Evolutionary conservation across 2,329 filamentous ascomycete species (phyloP), one percentile per base, ranked within the genome.

Genomic region (Penicillium sp.): DNA sequence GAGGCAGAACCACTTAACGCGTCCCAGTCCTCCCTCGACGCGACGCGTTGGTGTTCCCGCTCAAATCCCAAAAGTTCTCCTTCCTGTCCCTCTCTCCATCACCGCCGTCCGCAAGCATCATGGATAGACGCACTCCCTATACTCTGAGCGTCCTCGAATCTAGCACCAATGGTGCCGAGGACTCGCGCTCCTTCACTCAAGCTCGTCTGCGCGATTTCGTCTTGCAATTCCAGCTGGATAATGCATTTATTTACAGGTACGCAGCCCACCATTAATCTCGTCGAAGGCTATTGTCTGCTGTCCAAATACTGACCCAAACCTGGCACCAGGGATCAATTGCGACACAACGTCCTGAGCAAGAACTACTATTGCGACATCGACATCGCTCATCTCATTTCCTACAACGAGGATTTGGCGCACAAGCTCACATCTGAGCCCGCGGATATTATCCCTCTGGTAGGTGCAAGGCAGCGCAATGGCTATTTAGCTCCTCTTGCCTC

Each of bases 351-450:
- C 7, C 85, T 98, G 1, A 83, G 96, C 43, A 95, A 96, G 75
- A 92, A 93, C 70, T 98, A 92, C 80, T 97, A 89, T 77, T 97
- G 95, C 81, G 94, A 99, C 75, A 86, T 99, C 73, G 93, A 99
- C 75, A 91, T 99, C 69, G 91, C 90, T 63, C 94, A 99, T 75
- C 81, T 99, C 60, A 98, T 98, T 75, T 95, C 90, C 62, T 98
- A 93, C 79, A 95, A 96, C 72, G 94, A 98, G 78, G 92, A 97
- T 75, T 84, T 99, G 61, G 95, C 94, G 31, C 91, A 98, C 76
- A 88, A 89, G 72, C 83, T 99, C 63, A 90, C 90, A 20, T 95
- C 90, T 51, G 92, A 97, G 73, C 96, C 95, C 4, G 90, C 89
- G 48, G 93, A 98, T 58, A 90, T 96, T 57, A 95, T 99, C 60